Evolutionary conservation across 106 monocot genomes (phyloP).

Genomic region (Dendrobium officinale): DNA sequence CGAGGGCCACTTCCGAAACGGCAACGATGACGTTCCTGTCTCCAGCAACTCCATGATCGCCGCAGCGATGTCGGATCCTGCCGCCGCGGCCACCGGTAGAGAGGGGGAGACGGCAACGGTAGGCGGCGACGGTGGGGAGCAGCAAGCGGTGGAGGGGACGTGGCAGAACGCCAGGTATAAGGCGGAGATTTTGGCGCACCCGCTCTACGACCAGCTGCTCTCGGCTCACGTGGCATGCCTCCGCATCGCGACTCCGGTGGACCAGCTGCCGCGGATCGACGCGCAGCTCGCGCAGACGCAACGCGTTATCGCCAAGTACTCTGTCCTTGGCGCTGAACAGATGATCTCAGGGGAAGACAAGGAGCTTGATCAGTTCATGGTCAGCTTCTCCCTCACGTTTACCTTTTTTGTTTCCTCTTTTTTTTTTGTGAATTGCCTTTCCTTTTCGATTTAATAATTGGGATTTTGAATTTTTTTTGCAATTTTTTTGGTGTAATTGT

Average conservation of each 20-base stretch:
- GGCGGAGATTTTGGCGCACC: constrained; percentile 59
- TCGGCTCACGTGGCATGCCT: constrained; percentile 71
- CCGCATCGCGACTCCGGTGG: constrained; percentile 70
- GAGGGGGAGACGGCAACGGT: not conserved
- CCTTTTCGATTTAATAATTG: not conserved
- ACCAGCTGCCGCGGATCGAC: constrained; percentile 76
- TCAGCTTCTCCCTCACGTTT: constrained; percentile 6
- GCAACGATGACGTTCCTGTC: constrained; percentile 16
- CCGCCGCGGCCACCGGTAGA: not conserved
- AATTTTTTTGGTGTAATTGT: not conserved
- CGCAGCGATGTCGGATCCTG: constrained; percentile 17
- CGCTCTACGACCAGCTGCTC: constrained; percentile 70
- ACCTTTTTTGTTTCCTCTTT: not conserved
- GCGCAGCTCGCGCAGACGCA: constrained; percentile 69
- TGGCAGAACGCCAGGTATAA: constrained; percentile 52
- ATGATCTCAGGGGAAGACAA: constrained; percentile 21
- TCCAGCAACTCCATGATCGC: constrained; percentile 22
- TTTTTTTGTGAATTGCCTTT: not conserved
- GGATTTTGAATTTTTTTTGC: not conserved
- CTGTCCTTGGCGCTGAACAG: constrained; percentile 15
- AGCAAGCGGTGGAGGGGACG: constrained; percentile 15
- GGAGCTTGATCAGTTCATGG: constrained; percentile 83
- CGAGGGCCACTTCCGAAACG: not conserved
- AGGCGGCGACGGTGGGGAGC: constrained; percentile 10
- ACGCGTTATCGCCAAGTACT: constrained; percentile 59